Conservation (phyloP, 2,329 filamentous ascomycete genomes). For the Cercospora zeina region DNA sequence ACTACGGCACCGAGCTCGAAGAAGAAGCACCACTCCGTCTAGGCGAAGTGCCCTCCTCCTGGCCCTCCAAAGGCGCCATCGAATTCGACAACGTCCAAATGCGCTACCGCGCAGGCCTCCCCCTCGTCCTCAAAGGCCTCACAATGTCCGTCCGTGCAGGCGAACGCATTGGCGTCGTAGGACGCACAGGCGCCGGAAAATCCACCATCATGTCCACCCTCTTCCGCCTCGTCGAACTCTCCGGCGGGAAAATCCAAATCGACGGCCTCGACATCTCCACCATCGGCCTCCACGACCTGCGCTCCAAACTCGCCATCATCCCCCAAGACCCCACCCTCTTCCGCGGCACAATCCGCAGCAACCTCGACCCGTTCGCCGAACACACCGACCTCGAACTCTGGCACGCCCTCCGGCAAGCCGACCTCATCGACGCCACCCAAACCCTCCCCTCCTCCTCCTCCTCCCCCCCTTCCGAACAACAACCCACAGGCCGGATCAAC, state of each 20-base stretch:
- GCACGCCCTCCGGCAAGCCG: constrained; percentile 74
- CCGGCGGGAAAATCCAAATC: constrained; percentile 51
- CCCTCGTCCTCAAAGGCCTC: constrained; percentile 53
- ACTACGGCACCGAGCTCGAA: constrained; percentile 84
- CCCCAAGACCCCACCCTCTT: constrained; percentile 84
- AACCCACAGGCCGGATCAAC: constrained; percentile 62
- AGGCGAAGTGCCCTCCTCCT: constrained; percentile 66
- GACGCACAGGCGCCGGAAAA: constrained; percentile 79
- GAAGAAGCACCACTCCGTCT: constrained; percentile 85
- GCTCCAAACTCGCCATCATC: constrained; percentile 73
- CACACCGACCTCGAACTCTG: constrained; percentile 76
- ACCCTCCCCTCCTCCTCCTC: constrained; percentile 37
- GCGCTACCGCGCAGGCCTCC: constrained; percentile 54
- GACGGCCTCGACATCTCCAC: constrained; percentile 63
- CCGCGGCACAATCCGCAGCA: constrained; percentile 74
- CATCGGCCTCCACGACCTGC: constrained; percentile 72
- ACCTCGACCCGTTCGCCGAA: constrained; percentile 78
- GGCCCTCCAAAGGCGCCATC: constrained; percentile 81
- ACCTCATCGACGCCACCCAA: constrained; percentile 61
- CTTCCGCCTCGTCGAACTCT: constrained; percentile 65
- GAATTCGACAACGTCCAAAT: constrained; percentile 54
- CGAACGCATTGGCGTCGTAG: constrained; percentile 78
- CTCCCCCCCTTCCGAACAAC: too few relatives aligned
- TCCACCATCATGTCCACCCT: constrained; percentile 80
- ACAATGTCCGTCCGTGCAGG: constrained; percentile 70